A percentile compares a stretch with the other conserved stretches of the same genome.
phyloP scores from a whole-genome alignment of 2,329 filamentous ascomycete genomes.

The Daldinia sp. region DNA sequence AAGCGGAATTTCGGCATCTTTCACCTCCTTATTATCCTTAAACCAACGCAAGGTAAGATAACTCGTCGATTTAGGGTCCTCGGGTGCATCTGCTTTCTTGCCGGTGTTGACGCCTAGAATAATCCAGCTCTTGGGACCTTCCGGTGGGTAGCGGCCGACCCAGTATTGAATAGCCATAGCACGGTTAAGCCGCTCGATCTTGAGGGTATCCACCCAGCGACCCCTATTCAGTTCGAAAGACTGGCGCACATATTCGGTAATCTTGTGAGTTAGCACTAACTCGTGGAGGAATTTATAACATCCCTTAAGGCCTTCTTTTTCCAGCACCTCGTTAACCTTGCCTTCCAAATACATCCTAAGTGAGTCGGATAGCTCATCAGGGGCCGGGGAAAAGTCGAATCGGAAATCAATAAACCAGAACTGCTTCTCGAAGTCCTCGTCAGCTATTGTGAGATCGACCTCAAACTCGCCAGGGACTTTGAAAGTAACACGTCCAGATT shows the following conservation, averaged over 20 bases:
- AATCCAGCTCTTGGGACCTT: constrained; percentile 84
- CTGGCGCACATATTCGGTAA: constrained; percentile 82
- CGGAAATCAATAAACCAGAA: constrained; percentile 96
- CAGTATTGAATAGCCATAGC: constrained; percentile 92
- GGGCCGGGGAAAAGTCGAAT: constrained; percentile 78
- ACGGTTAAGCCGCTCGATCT: constrained; percentile 81
- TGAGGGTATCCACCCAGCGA: constrained; percentile 80
- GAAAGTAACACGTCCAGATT: constrained; percentile 90
- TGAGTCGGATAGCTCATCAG: constrained; percentile 66
- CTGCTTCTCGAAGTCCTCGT: constrained; percentile 82
- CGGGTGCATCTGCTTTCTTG: constrained; percentile 52
- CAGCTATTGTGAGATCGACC: constrained; percentile 88
- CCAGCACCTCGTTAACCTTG: constrained; percentile 75
- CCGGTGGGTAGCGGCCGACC: constrained; percentile 66
- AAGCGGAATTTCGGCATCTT: constrained; percentile 71
- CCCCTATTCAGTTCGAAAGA: constrained; percentile 72
- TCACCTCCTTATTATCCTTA: constrained; percentile 78
- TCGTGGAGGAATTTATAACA: constrained; percentile 91
- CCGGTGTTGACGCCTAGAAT: constrained; percentile 83
- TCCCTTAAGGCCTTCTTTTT: constrained; percentile 74
- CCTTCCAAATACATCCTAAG: constrained; percentile 73
- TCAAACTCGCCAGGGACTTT: constrained; percentile 85
- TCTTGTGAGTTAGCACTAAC: constrained; percentile 88
- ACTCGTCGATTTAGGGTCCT: constrained; percentile 58
- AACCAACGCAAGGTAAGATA: constrained; percentile 79